Conservation (phyloP, 495 filamentous ascomycete genomes). For the Aspergillus conjunctus region DNA sequence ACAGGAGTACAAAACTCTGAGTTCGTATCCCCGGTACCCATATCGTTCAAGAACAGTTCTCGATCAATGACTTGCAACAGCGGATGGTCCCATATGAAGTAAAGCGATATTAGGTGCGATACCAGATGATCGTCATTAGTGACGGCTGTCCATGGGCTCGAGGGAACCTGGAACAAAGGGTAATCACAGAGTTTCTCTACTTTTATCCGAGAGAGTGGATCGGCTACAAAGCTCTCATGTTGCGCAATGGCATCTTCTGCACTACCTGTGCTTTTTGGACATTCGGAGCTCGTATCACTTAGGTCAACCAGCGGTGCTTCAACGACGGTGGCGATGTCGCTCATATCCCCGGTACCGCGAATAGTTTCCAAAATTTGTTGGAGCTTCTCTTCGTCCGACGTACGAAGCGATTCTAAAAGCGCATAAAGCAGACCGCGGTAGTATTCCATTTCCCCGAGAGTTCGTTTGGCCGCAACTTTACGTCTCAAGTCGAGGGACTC, state of each 20-base stretch:
- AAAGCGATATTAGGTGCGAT: slow-evolving; percentile 32
- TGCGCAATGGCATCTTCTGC: slow-evolving; percentile 19
- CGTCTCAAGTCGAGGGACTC: slow-evolving; percentile 43
- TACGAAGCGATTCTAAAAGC: slow-evolving; percentile 34
- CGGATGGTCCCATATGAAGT: slow-evolving; percentile 46
- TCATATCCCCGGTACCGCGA: slow-evolving; percentile 27
- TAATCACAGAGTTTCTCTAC: slow-evolving; percentile 43
- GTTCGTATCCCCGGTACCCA: slow-evolving; percentile 24
- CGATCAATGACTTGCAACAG: slow-evolving; percentile 42
- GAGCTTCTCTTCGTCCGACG: slow-evolving; percentile 28
- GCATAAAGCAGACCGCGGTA: slow-evolving; percentile 36
- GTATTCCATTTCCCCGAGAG: slow-evolving; percentile 38
- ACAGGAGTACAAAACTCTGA: slow-evolving; percentile 42
- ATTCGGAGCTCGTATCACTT: slow-evolving; percentile 25
- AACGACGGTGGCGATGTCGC: slow-evolving; percentile 30
- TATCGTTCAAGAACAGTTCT: slow-evolving; percentile 36
- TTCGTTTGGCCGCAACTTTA: slow-evolving; percentile 44
- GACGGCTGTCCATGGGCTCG: slow-evolving; percentile 31
- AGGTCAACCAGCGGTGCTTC: slow-evolving; percentile 24
- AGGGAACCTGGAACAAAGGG: slow-evolving; percentile 37
- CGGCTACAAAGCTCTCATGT: slow-evolving; percentile 10
- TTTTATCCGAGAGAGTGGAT: slow-evolving; percentile 35
- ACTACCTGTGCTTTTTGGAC: slow-evolving; percentile 15
- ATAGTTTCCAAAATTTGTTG: slow-evolving; percentile 33
- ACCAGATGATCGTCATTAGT: slow-evolving; percentile 30